Evolutionary conservation across 2,329 filamentous ascomycete species (phyloP), one percentile per base, ranked within the genome.

Genomic region (Aspergillus pseudoglaucus): DNA sequence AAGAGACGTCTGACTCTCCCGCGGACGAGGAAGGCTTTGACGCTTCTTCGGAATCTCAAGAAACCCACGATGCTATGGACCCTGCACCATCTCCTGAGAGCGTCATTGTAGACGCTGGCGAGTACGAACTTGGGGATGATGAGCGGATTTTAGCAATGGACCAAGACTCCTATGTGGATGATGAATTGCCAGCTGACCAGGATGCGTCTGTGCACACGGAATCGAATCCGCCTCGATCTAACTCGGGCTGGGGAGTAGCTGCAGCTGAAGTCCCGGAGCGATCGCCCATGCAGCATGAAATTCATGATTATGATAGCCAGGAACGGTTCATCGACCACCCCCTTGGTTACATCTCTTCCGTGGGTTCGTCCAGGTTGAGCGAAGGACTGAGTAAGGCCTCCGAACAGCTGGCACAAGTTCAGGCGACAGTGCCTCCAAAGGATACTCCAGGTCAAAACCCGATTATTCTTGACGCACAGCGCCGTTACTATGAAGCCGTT

Each of bases 401-500:
- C 45, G 77, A 83, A 32, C 85, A 89, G 59, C 87, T 87, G 56
- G 77, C 83, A 44, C 80, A 74, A 46, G 83, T 83, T n/a, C 83
- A 84, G 65, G 75, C 81, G 46, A 83, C 82, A 23, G 73, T 85
- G 37, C 80, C 83, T 17, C 76, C 82, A 12, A 79, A 83, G 37
- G 78, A 83, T 1, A 82, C 84, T 1, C 71, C 73, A 23, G 72
- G 75, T 64, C 54, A 81, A 68, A 54, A 81, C 58, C 65, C 74
- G 62, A 65, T 77, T 66, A 51, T 84, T 71, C 66, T 84, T 69
- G 74, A 79, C 75, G 69, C 80, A 72, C 62, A 81, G 75, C 62
- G 83, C 76, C 72, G 85, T 48, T 91, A 91, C 66, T 90, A 89
- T 57, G 85, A 88, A 53, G 87, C 84, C 9, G 68, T 93, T 20